Conservation (phyloP, 495 filamentous ascomycete genomes). For the Tricharina praecox region DNA sequence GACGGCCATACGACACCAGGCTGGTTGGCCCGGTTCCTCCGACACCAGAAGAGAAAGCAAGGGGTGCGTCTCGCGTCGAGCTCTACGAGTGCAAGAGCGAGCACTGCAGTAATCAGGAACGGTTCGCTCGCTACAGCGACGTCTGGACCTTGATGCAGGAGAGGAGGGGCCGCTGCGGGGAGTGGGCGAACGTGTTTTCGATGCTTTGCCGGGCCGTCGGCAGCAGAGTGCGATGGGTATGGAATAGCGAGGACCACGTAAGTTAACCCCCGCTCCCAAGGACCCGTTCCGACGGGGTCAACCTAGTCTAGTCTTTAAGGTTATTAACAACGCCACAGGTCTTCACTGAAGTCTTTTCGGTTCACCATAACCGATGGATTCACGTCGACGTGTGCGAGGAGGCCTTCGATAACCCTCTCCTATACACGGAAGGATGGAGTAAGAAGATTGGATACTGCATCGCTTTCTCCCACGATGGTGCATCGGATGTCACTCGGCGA, state of each 20-base stretch:
- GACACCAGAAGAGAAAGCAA: conserved; percentile 71
- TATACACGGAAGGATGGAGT: conserved; percentile 89
- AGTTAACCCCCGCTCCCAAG: background rate
- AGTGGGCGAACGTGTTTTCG: conserved; percentile 98
- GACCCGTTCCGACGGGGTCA: background rate
- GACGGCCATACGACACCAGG: conserved; percentile 43
- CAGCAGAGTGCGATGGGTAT: conserved; percentile 86
- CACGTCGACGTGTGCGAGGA: conserved; percentile 93
- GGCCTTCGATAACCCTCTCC: conserved; percentile 79
- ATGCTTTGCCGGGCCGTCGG: conserved; percentile 94
- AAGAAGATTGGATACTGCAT: conserved; percentile 94
- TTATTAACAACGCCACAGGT: conserved; percentile 30
- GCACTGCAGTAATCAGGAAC: conserved; percentile 57
- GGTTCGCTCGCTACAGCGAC: conserved; percentile 89
- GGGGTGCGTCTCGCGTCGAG: conserved; percentile 72
- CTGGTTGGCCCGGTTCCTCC: conserved; percentile 67
- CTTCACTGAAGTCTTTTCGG: conserved; percentile 95
- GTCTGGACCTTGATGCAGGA: conserved; percentile 87
- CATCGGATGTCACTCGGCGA: conserved; percentile 84
- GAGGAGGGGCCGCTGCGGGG: conserved; percentile 66
- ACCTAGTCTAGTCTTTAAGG: too few relatives aligned
- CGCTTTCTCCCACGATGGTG: conserved; percentile 89
- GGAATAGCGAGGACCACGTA: conserved; percentile 84
- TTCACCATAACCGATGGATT: conserved; percentile 86
- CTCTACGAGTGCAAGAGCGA: conserved; percentile 64